These are phyloP conservation scores for Lactarius akahatsu DNA, from an alignment of 768 basidiomycete genomes.

Conservation along the genomic window DNA sequence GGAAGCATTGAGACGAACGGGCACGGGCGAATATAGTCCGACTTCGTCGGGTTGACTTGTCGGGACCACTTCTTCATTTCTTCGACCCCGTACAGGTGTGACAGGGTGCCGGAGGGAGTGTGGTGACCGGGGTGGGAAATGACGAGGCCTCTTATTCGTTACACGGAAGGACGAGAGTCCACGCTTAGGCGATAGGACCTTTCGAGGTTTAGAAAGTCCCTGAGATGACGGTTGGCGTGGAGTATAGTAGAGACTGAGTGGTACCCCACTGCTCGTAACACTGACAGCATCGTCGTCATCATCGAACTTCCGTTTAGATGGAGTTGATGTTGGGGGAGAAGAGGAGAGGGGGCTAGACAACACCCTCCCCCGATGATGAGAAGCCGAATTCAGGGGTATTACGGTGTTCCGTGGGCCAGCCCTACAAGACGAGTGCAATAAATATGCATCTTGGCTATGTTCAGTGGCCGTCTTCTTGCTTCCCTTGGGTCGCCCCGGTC, in stretches of 20 bases:
- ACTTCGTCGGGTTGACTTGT: conserved; percentile 25
- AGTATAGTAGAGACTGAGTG: conserved; percentile 27
- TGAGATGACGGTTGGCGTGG: conserved; percentile 10
- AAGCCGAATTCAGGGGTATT: not conserved
- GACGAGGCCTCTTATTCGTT: conserved; percentile 12
- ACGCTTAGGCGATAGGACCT: not conserved
- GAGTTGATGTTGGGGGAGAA: not conserved
- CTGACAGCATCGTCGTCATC: conserved; percentile 4
- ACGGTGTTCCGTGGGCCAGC: not conserved
- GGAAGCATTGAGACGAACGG: conserved; percentile 1
- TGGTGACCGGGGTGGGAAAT: not conserved
- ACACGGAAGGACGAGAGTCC: not conserved
- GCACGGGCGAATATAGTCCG: conserved; percentile 21
- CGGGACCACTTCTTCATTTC: conserved; percentile 14
- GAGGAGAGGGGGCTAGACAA: not conserved
- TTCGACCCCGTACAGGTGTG: conserved; percentile 11
- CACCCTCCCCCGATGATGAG: not conserved
- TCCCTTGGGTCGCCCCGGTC: not conserved
- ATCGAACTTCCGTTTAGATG: conserved; percentile 24
- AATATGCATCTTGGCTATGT: not conserved
- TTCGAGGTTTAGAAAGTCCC: not conserved
- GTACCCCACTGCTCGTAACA: conserved; percentile 17
- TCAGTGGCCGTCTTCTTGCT: not conserved
- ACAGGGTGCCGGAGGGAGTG: not conserved
- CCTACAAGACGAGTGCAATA: not conserved